Percentiles rank a stretch among this genome's conserved stretches.
phyloP scores from a whole-genome alignment of 345 rosid species.

The Hibiscus trionum region DNA sequence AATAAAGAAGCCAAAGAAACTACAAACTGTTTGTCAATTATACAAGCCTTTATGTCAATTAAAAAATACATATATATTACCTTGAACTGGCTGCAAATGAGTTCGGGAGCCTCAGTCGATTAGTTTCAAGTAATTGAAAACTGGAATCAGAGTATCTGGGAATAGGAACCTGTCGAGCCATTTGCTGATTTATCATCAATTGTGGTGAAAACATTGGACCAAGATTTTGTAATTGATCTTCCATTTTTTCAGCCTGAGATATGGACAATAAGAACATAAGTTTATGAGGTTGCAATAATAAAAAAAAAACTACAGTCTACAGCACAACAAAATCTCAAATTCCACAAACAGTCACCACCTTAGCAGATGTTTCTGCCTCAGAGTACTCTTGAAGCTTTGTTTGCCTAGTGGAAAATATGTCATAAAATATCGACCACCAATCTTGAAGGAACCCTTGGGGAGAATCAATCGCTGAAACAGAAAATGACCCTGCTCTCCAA shows the following conservation, averaged over 20 bases:
- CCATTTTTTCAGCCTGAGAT: slow-evolving; percentile 11
- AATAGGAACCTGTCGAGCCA: slow-evolving; percentile 11
- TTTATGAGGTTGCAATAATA: not conserved
- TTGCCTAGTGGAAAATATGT: slow-evolving; percentile 13
- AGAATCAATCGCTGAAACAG: slow-evolving; percentile 20
- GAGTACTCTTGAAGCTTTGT: not conserved
- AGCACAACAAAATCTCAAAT: slow-evolving; percentile 2
- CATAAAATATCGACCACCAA: slow-evolving; percentile 33
- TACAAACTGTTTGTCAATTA: not conserved
- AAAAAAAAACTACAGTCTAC: not conserved
- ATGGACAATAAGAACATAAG: not conserved
- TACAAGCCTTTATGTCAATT: not conserved
- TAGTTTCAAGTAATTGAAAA: slow-evolving; percentile 3
- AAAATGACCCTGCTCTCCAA: not conserved
- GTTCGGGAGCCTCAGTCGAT: slow-evolving; percentile 8
- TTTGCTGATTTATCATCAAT: slow-evolving; percentile 7
- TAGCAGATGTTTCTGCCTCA: slow-evolving; percentile 3
- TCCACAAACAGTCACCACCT: slow-evolving; percentile 15
- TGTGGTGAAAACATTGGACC: not conserved
- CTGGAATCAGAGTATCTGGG: slow-evolving; percentile 7
- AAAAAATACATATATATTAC: slow-evolving; percentile 1
- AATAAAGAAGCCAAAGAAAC: not conserved
- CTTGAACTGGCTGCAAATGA: slow-evolving; percentile 11
- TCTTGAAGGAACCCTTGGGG: slow-evolving; percentile 26
- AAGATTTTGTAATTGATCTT: slow-evolving; percentile 7